Conservation (phyloP, 1,139 yeast genomes). For the Martiniozyma asiatica region DNA sequence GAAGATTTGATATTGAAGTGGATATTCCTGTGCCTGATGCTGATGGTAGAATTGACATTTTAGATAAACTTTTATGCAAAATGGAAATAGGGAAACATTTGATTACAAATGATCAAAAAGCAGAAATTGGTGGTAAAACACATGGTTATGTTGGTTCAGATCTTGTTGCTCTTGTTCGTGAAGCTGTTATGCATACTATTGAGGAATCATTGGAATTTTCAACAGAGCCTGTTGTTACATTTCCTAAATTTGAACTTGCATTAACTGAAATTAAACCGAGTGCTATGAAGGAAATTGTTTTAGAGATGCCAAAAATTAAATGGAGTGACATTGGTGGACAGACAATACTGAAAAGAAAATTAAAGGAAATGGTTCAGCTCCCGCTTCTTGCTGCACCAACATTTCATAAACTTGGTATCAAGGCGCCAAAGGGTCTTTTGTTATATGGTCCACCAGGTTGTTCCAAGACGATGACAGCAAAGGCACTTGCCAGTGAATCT, state of each 20-base stretch:
- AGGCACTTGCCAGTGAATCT: constrained; percentile 90
- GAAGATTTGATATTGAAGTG: constrained; percentile 80
- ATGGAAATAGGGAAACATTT: constrained; percentile 47
- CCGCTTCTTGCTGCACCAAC: constrained; percentile 80
- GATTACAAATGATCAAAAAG: constrained; percentile 41
- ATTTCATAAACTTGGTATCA: constrained; percentile 64
- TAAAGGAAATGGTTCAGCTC: constrained; percentile 81
- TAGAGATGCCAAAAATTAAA: constrained; percentile 86
- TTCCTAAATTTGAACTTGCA: constrained; percentile 53
- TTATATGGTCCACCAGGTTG: constrained; percentile 97
- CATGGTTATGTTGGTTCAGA: constrained; percentile 84
- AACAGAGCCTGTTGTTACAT: constrained; percentile 11
- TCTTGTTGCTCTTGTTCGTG: constrained; percentile 74
- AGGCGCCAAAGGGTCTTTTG: constrained; percentile 84
- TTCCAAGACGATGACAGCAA: constrained; percentile 87
- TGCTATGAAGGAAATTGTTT: constrained; percentile 90
- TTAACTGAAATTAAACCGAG: constrained; percentile 77
- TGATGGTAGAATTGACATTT: constrained; percentile 51
- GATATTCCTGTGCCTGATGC: constrained; percentile 72
- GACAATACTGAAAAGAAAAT: constrained; percentile 61
- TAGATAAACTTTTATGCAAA: constrained; percentile 44
- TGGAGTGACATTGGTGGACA: constrained; percentile 98
- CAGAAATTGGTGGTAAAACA: constrained; percentile 51
- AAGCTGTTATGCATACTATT: constrained; percentile 77
- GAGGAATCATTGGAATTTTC: constrained; percentile 27